Evolutionary conservation across 2,329 filamentous ascomycete species (phyloP), one percentile per base, ranked within the genome.

Genomic region (Metarhizium brunneum): DNA sequence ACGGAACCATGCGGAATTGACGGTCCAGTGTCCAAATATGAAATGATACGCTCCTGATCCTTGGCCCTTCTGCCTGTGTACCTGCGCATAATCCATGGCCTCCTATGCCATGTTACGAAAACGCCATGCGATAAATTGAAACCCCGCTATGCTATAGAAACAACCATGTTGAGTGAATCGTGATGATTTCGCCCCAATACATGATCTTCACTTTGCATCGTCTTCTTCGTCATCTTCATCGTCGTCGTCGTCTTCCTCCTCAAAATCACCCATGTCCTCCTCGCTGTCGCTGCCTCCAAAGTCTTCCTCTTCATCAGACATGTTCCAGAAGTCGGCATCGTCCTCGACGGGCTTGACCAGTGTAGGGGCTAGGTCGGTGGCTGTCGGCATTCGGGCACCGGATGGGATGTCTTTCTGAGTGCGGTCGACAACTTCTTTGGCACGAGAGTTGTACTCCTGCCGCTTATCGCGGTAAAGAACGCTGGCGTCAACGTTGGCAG

Each of bases 401-500:
- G 76, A 73, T 0, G 94, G 92, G 2, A 96, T 90, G 65, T 95
- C 89, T 60, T 79, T 74, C 72, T 89, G 89, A 13, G 89, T 92
- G 49, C 74, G 75, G 60, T 87, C 84, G 4, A 94, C 86, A 36
- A 90, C 82, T 47, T 83, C 80, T 59, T 74, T 78, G 2, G 92
- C 90, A 63, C 79, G 80, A 47, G 76, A 72, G 65, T 90, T 84
- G 76, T 95, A 99, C 36, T 76, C 71, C 1, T 77, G 75, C 0
- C 84, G 83, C 36, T 86, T 73, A 63, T 92, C 90, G 58, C 92
- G 85, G 65, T 95, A 86, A 76, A 91, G 82, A 29, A 96, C 87
- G 56, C 90, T 84, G 2, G 94, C 92, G 63, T 97, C 92, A 55
- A 97, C 92, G 68, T 97, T 97, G 60, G 92, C 94, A 0, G 94